Evolutionary conservation across 805 yeast genomes (phyloP), one percentile per base, ranked within the genome.

Genomic region (Yamadazyma kitorensis): DNA sequence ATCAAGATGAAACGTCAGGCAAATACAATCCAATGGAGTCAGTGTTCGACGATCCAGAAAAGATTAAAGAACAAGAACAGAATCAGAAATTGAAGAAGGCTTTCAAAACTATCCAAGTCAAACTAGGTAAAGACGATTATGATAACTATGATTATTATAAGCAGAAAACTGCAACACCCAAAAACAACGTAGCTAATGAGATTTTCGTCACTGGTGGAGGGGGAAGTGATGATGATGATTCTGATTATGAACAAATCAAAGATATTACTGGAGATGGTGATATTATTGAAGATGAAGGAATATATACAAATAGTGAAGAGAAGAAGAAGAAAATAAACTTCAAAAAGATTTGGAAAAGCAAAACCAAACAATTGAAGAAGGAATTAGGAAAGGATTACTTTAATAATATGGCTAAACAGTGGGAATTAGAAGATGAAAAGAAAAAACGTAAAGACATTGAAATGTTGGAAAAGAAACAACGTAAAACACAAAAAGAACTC

Each of bases 11-110:
- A 31, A 49, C 46, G 13, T 40, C 43, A 22, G 56, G 49, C 23
- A 49, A 48, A 26, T 58, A 59, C 31, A 66, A 62, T 36, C 73
- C 73, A 2, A 59, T 60, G 42, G 70, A 64, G 34, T 45, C 51
- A 24, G 72, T 68, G 5, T 68, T 68, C 41, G 57, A 59, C 23
- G 57, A 51, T 16, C 47, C 52, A 0, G 52, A 43, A 15, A 45
- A 41, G 29, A n/a, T 38, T 10, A 37, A 29, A 36, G 49, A 45
- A 17, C 46, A 43, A 14, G 52, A 49, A 10, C 47, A 52, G 28
- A 50, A 44, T 15, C 52, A 46, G 7, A 52, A 48, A 27, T 32
- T 61, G 14, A 44, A 51, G 18, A 55, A 47, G 15, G 61, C 61
- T 2, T 47, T 62, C 24, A 55, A 53, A 37, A 49, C 42, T 24